A percentile compares a stretch with the other conserved stretches of the same genome.
These are phyloP conservation scores for Globisporangium echinulatum DNA, from an alignment of 352 stramenopile genomes.

Conservation along the genomic window DNA sequence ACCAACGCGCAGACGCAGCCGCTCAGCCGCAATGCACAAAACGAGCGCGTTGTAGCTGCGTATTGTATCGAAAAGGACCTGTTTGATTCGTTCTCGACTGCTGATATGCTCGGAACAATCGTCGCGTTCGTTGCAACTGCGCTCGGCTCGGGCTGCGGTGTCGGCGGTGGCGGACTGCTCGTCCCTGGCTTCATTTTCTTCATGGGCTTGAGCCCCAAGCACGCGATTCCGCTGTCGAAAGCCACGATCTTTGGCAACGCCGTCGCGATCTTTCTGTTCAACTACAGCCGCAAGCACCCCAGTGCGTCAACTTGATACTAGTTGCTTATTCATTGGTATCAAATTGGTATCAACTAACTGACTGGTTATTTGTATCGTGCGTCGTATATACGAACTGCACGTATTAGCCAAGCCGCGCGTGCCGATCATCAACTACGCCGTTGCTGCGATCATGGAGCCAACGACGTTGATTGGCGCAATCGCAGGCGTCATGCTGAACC, in stretches of 20 bases:
- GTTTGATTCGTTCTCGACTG: slow-evolving; percentile 68
- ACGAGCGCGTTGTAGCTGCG: slow-evolving; percentile 29
- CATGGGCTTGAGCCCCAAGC: slow-evolving; percentile 90
- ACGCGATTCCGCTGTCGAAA: slow-evolving; percentile 96
- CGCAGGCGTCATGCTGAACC: slow-evolving; percentile 82
- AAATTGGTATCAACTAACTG: neutral
- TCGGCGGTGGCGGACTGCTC: slow-evolving; percentile 93
- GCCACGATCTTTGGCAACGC: slow-evolving; percentile 96
- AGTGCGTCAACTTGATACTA: slow-evolving; percentile 18
- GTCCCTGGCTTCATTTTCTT: slow-evolving; percentile 97
- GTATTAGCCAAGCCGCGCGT: slow-evolving; percentile 65
- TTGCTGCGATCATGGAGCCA: slow-evolving; percentile 99
- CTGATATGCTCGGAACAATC: slow-evolving; percentile 56
- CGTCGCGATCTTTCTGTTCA: slow-evolving; percentile 93
- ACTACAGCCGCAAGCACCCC: slow-evolving; percentile 91
- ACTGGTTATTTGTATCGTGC: too few relatives aligned
- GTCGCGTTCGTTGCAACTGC: slow-evolving; percentile 81
- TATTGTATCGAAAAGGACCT: slow-evolving; percentile 82
- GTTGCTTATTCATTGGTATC: slow-evolving; percentile 1
- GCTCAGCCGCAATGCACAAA: slow-evolving; percentile 23
- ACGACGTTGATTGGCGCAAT: slow-evolving; percentile 77
- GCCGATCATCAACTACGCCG: slow-evolving; percentile 96
- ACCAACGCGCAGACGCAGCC: slow-evolving; percentile 26
- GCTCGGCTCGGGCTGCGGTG: slow-evolving; percentile 87
- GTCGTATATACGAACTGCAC: too few relatives aligned